Evolutionary conservation across 768 basidiomycete genomes (phyloP).

Genomic region (Cystobasidium tubakii): DNA sequence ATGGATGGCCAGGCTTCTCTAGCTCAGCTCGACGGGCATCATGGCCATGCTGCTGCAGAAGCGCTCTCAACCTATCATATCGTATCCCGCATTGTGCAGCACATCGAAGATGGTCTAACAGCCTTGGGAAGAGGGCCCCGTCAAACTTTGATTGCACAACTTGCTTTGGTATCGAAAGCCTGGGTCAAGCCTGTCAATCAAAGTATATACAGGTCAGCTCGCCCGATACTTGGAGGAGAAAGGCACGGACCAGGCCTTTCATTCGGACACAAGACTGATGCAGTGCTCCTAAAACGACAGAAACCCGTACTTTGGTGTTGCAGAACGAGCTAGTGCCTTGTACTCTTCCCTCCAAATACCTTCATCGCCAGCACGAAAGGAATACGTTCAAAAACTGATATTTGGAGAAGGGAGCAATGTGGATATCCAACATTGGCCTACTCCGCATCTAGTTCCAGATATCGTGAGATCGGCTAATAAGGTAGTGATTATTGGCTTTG

Average conservation of each 20-base stretch:
- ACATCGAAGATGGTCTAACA: not conserved
- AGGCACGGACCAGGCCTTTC: too few relatives aligned
- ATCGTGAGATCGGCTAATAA: not conserved
- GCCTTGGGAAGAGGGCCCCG: not conserved
- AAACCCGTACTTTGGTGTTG: conserved; percentile 10
- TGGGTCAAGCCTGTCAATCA: conserved; percentile 10
- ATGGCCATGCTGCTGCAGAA: not conserved
- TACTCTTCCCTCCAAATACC: not conserved
- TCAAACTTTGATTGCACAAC: conserved; percentile 9
- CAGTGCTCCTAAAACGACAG: too few relatives aligned
- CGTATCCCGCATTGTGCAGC: not conserved
- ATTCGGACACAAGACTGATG: too few relatives aligned
- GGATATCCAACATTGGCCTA: conserved; percentile 7
- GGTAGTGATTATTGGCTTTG: conserved; percentile 13
- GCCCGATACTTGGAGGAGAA: not conserved
- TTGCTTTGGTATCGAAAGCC: conserved; percentile 2
- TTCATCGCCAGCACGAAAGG: not conserved
- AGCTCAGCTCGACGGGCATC: not conserved
- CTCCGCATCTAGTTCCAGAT: not conserved
- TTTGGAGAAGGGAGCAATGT: conserved; percentile 18
- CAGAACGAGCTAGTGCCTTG: not conserved
- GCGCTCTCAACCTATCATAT: not conserved
- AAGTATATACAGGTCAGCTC: not conserved
- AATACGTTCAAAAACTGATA: conserved; percentile 1
- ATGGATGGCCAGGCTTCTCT: not conserved